Conservation (phyloP, 2,329 filamentous ascomycete species). For the Epichloe elymi region DNA sequence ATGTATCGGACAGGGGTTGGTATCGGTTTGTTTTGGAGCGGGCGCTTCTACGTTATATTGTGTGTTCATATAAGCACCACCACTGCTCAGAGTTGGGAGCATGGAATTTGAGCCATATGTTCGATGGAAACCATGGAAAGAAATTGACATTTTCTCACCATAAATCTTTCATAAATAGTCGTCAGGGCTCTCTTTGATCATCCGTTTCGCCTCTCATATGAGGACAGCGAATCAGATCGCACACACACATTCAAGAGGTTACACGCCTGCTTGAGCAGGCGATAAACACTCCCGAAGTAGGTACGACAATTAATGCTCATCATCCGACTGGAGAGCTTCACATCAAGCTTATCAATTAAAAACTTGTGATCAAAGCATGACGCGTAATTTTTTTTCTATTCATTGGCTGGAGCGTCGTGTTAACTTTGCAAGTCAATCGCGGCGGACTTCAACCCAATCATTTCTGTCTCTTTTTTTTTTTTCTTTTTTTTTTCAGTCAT, state of each 20-base stretch:
- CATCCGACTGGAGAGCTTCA: conserved; percentile 26
- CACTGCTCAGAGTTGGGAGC: too few relatives aligned
- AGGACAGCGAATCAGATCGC: conserved; percentile 4
- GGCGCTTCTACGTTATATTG: background rate
- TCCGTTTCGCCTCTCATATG: background rate
- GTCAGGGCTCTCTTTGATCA: conserved; percentile 43
- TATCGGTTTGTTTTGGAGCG: background rate
- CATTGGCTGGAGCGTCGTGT: background rate
- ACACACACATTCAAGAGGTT: conserved; percentile 23
- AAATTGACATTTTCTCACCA: background rate
- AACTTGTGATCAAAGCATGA: background rate
- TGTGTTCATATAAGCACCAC: too few relatives aligned
- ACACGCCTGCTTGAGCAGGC: conserved; percentile 12
- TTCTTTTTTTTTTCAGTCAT: conserved; percentile 1
- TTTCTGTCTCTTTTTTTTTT: background rate
- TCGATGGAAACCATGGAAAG: too few relatives aligned
- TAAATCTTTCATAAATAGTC: conserved; percentile 8
- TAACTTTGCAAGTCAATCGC: background rate
- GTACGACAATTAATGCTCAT: conserved; percentile 29
- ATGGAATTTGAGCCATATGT: too few relatives aligned
- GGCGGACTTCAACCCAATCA: background rate
- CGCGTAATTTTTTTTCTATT: background rate
- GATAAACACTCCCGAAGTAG: conserved; percentile 17
- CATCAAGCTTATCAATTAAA: background rate
- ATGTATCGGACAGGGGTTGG: too few relatives aligned